Evolutionary conservation across 257 asterid genomes (phyloP), one percentile per base, ranked within the genome.

Genomic region (Galeopsis tetrahit): DNA sequence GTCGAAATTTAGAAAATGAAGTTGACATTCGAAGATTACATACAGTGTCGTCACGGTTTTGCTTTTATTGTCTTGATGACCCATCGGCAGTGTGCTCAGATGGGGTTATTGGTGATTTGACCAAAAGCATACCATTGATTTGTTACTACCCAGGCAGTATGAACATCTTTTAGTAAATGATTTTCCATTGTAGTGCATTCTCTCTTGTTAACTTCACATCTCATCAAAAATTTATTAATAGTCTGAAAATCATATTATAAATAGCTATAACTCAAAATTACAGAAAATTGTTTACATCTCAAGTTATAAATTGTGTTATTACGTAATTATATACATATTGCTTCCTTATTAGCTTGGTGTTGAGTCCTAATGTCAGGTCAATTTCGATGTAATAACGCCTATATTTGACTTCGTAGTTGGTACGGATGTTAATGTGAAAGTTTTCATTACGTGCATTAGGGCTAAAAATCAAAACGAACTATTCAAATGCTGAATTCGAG

Each of bases 21-120:
- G 21, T 62, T 52, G 39, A 57, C 63, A 56, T 66, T 68, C 79
- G 62, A 68, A 43, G 68, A 52, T 46, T 69, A 28, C 75, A 68
- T 68, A 34, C 31, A 9, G 39, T 35, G 21, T 42, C 34, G 14
- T 44, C 63, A 21, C 28, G 28, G 1, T 17, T 51, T 33, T 4
- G 48, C 31, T 35, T 38, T 48, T 15, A 11, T 4, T 63, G 58
- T 35, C 36, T 2, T 34, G 63, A 63, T 51, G 66, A 49, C 38
- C 66, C 61, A 17, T 44, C 4, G 7, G 10, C 57, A 51, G 7
- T 69, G 3, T 38, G 7, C 43, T 34, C 52, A 15, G 46, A 46
- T 4, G 58, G 65, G 52, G 15, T 58, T 55, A 31, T 10, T 59
- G 51, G 49, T 11, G n/a, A 11, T 44, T 44, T 11, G 62, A 51